Conservation (phyloP, 2,329 filamentous ascomycete species). For the Penicillium sp. region DNA sequence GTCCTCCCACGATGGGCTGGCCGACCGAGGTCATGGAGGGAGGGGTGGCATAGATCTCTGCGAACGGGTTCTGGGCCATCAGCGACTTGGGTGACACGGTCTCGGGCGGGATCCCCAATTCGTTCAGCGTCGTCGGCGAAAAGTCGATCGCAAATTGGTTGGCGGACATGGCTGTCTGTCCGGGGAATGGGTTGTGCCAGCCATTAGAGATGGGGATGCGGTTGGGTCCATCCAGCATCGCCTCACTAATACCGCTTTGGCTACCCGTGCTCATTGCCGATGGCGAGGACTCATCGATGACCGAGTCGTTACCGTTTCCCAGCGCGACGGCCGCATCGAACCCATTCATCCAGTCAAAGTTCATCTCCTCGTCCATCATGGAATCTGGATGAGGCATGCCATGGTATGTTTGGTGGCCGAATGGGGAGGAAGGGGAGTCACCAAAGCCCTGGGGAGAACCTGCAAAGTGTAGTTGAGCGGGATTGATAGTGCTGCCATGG, state of each 20-base stretch:
- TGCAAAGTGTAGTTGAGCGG: slow-evolving; percentile 78
- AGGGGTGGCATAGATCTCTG: slow-evolving; percentile 78
- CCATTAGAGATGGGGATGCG: slow-evolving; percentile 63
- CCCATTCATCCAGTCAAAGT: slow-evolving; percentile 82
- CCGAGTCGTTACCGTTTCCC: slow-evolving; percentile 73
- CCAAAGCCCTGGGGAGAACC: slow-evolving; percentile 68
- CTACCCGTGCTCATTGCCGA: slow-evolving; percentile 95
- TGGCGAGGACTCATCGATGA: slow-evolving; percentile 90
- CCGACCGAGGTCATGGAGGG: slow-evolving; percentile 77
- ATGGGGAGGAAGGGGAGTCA: slow-evolving; percentile 51
- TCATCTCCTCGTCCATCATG: slow-evolving; percentile 72
- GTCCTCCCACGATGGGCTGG: slow-evolving; percentile 71
- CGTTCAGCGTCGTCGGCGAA: slow-evolving; percentile 74
- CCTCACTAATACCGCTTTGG: slow-evolving; percentile 78
- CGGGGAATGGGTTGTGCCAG: slow-evolving; percentile 74
- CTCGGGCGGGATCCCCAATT: slow-evolving; percentile 71
- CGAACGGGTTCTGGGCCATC: slow-evolving; percentile 69
- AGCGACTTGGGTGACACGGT: slow-evolving; percentile 80
- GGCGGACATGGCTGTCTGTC: slow-evolving; percentile 68
- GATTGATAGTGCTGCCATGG: slow-evolving; percentile 65
- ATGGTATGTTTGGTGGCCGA: slow-evolving; percentile 52
- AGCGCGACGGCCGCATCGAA: slow-evolving; percentile 80
- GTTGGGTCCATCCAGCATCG: slow-evolving; percentile 80
- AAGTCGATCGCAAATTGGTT: slow-evolving; percentile 78
- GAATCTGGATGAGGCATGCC: slow-evolving; percentile 62